These are phyloP conservation scores for Silene conica DNA, from an alignment of 148 eudicot genomes.

Conservation along the genomic window DNA sequence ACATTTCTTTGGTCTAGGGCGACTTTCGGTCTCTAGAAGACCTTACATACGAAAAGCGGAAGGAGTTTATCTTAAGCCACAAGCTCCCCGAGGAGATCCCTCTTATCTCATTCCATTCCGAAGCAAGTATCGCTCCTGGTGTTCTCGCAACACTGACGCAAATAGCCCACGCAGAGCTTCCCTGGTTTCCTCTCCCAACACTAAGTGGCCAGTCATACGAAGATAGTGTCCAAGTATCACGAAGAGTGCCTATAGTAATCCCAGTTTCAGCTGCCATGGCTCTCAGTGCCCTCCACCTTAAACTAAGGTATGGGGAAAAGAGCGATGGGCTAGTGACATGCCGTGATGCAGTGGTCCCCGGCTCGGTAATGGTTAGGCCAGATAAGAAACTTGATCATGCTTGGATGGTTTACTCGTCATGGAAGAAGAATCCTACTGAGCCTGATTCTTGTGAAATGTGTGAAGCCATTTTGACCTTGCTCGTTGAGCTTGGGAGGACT, in stretches of 20 bases:
- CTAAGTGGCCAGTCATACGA: conserved; percentile 19
- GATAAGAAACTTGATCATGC: conserved; percentile 76
- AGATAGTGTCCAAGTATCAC: conserved; percentile 30
- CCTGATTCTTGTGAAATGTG: conserved; percentile 79
- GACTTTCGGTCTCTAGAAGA: conserved; percentile 83
- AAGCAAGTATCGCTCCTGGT: conserved; percentile 63
- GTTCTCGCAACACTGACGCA: conserved; percentile 73
- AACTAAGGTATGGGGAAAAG: conserved; percentile 76
- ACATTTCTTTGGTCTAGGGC: conserved; percentile 42
- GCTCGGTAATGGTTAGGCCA: conserved; percentile 77
- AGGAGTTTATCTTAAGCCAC: conserved; percentile 64
- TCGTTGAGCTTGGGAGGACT: conserved; percentile 58
- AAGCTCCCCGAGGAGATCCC: conserved; percentile 75
- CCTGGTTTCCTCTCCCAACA: conserved; percentile 53
- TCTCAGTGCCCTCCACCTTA: conserved; percentile 67
- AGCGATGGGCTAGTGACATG: conserved; percentile 91
- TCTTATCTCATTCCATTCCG: conserved; percentile 78
- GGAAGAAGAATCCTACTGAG: conserved; percentile 55
- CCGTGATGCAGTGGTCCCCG: conserved; percentile 94
- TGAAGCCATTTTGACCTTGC: conserved; percentile 78
- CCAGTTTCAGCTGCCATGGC: conserved; percentile 91
- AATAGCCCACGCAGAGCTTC: conserved; percentile 88
- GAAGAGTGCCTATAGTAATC: conserved; percentile 57
- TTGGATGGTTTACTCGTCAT: conserved; percentile 90
- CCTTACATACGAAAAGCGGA: conserved; percentile 75